phyloP scores from a whole-genome alignment of 1,284 basidiomycete genomes.

The Puccinia horiana region DNA sequence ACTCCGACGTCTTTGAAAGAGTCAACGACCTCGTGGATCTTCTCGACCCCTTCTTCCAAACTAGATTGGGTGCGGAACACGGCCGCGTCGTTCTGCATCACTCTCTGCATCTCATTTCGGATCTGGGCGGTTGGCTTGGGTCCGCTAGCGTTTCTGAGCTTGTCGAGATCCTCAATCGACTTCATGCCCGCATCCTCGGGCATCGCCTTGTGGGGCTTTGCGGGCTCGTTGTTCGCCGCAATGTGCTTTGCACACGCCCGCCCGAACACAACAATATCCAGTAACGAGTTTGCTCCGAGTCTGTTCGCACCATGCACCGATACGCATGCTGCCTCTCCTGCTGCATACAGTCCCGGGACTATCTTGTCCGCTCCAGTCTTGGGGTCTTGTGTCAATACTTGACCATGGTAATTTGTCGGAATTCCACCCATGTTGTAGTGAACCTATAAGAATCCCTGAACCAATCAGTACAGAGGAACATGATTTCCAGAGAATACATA shows the following conservation, averaged over 20 bases:
- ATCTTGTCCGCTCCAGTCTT: slow-evolving; percentile 84
- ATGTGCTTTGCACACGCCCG: slow-evolving; percentile 99
- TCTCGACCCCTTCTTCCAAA: slow-evolving; percentile 87
- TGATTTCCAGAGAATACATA: slow-evolving; percentile 52
- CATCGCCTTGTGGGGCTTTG: slow-evolving; percentile 86
- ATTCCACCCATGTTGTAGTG: slow-evolving; percentile 85
- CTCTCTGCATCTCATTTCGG: slow-evolving; percentile 94
- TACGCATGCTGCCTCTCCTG: slow-evolving; percentile 97
- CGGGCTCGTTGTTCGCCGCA: slow-evolving; percentile 82
- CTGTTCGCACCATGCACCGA: slow-evolving; percentile 99
- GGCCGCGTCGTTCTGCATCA: slow-evolving; percentile 72
- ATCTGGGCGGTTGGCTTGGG: slow-evolving; percentile 84
- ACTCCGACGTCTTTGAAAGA: slow-evolving; percentile 87
- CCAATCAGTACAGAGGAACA: neutral
- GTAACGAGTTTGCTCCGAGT: slow-evolving; percentile 96
- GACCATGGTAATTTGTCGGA: slow-evolving; percentile 96
- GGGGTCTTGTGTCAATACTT: slow-evolving; percentile 70
- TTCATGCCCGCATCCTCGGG: slow-evolving; percentile 82
- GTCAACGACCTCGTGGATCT: slow-evolving; percentile 81
- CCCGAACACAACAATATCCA: slow-evolving; percentile 99
- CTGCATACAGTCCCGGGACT: slow-evolving; percentile 96
- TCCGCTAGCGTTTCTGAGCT: slow-evolving; percentile 78
- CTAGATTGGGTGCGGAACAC: slow-evolving; percentile 77
- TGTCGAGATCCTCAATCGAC: slow-evolving; percentile 85
- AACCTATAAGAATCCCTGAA: slow-evolving; percentile 46